A percentile compares a stretch with the other conserved stretches of the same genome.
Evolutionary conservation across 306 rosid genomes (phyloP).

Genomic region (Lathyrus oleraceus): DNA sequence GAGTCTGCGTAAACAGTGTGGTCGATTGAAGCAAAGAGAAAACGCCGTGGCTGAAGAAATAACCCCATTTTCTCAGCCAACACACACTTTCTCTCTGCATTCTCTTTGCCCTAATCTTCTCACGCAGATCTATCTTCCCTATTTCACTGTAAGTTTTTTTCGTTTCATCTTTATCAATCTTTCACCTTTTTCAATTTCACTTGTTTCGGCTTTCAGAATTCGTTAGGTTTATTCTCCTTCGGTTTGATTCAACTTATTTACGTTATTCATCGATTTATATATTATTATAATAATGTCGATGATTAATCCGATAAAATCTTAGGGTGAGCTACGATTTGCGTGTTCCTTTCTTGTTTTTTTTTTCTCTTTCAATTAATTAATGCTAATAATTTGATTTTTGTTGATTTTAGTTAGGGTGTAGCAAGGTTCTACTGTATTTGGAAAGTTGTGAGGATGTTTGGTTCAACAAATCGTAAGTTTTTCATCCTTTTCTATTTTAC

Average conservation of each 20-base stretch:
- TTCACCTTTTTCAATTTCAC: not conserved
- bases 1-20: not conserved
- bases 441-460: conserved; percentile 55
- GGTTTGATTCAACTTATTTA: not conserved
- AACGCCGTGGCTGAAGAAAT: not conserved
- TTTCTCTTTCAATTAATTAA: not conserved
- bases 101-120: conserved; percentile 7
- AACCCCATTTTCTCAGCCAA: not conserved
- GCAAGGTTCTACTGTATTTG: conserved; percentile 23
- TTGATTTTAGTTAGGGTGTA: conserved; percentile 31
- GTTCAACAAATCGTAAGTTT: conserved; percentile 78
- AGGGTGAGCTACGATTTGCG: not conserved
- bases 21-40: conserved; percentile 4
- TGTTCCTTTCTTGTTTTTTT: not conserved
- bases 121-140: not conserved
- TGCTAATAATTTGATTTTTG: conserved; percentile 26
- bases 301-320: not conserved
- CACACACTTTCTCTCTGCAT: conserved; percentile 11
- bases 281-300: not conserved
- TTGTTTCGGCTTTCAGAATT: too few species aligned
- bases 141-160: not conserved
- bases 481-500: not conserved
- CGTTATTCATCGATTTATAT: not conserved
- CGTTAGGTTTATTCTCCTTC: not conserved
- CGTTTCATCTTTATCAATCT: not conserved